Conservation (phyloP, 2,329 filamentous ascomycete species). For the Pseudocercospora ulei region DNA sequence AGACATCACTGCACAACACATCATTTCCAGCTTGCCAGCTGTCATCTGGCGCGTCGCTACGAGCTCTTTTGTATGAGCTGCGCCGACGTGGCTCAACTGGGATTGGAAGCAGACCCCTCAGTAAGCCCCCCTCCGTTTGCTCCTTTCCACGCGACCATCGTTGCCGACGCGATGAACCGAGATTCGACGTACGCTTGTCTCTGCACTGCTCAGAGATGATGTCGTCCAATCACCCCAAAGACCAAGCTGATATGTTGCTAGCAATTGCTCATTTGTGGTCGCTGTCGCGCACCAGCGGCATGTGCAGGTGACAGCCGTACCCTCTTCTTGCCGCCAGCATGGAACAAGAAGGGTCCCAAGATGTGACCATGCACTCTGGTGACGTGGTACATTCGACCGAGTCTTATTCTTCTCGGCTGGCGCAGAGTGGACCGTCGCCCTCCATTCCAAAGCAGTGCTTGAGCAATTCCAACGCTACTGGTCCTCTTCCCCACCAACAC, state of each 20-base stretch:
- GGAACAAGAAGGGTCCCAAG: slow-evolving; percentile 16
- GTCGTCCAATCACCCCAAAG: background rate
- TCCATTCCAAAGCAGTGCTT: slow-evolving; percentile 11
- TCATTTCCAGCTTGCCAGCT: too few relatives aligned
- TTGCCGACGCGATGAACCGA: too few relatives aligned
- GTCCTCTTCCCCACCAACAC: slow-evolving; percentile 10
- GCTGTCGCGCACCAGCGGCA: background rate
- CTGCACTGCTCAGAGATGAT: too few relatives aligned
- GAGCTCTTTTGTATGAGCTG: too few relatives aligned
- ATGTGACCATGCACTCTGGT: slow-evolving; percentile 28
- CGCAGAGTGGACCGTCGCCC: slow-evolving; percentile 11
- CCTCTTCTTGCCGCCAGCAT: slow-evolving; percentile 9
- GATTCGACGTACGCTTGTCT: too few relatives aligned
- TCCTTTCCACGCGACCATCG: too few relatives aligned
- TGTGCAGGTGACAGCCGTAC: background rate
- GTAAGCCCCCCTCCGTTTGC: too few relatives aligned
- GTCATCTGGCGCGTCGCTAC: too few relatives aligned
- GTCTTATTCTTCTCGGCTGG: slow-evolving; percentile 12
- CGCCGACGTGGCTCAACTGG: too few relatives aligned
- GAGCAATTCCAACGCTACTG: slow-evolving; percentile 9
- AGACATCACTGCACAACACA: too few relatives aligned
- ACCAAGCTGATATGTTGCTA: background rate
- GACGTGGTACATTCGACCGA: slow-evolving; percentile 21
- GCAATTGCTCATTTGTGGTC: background rate
- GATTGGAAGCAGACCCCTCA: too few relatives aligned